A percentile compares a stretch with the other conserved stretches of the same genome.
These are phyloP conservation scores for Fusarium pseudoanthophilum DNA, from an alignment of 2,329 filamentous ascomycete species.

Conservation along the genomic window DNA sequence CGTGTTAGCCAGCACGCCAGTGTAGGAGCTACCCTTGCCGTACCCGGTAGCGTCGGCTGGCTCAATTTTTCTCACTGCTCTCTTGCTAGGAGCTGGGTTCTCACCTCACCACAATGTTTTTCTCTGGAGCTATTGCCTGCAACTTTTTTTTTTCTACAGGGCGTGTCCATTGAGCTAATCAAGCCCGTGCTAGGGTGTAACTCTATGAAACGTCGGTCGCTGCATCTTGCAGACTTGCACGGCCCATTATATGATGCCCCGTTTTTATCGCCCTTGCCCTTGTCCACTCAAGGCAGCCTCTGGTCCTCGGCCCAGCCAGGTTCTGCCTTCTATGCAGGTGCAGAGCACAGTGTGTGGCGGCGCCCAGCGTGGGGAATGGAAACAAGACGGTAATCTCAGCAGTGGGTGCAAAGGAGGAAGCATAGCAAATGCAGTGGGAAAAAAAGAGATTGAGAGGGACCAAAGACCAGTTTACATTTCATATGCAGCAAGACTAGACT, in stretches of 20 bases:
- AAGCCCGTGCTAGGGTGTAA: constrained; percentile 30
- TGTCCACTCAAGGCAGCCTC: constrained; percentile 23
- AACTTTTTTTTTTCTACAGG: constrained; percentile 5
- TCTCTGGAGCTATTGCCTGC: constrained; percentile 7
- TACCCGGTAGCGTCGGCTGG: constrained; percentile 44
- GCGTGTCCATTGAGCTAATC: constrained; percentile 19
- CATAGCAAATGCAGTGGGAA: constrained; percentile 6
- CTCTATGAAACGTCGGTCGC: constrained; percentile 39
- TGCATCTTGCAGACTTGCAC: constrained; percentile 35
- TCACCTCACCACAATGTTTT: neutral
- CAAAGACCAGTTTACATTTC: neutral
- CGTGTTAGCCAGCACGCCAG: constrained; percentile 38
- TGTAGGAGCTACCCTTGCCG: constrained; percentile 38
- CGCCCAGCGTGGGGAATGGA: constrained; percentile 44
- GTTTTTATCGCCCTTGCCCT: constrained; percentile 37
- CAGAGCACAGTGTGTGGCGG: constrained; percentile 43
- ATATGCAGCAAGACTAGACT: constrained; percentile 10
- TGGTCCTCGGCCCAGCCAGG: constrained; percentile 42
- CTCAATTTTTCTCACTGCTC: constrained; percentile 27
- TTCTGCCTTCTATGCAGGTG: constrained; percentile 39
- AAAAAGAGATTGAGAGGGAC: constrained; percentile 24
- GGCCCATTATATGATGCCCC: constrained; percentile 22
- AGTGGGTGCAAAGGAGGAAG: constrained; percentile 28
- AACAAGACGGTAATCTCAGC: constrained; percentile 47
- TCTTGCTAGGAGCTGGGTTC: neutral